Evolutionary conservation across 2,329 filamentous ascomycete species (phyloP).

Genomic region (Sarocladium brachiariae): DNA sequence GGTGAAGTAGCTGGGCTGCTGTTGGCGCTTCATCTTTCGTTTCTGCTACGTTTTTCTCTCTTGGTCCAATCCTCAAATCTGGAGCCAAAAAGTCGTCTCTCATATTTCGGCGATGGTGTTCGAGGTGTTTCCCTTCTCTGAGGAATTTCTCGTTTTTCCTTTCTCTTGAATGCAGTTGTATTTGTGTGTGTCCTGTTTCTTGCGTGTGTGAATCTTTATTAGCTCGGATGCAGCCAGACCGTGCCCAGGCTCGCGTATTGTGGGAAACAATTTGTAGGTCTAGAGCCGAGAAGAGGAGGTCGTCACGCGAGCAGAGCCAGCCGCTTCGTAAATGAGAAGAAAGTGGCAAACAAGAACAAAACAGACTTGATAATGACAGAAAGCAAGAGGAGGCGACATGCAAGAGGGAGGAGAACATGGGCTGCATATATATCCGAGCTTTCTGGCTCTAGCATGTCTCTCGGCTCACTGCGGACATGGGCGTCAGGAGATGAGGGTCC

Average conservation of each 20-base stretch:
- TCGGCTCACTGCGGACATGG: background rate
- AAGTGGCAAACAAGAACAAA: background rate
- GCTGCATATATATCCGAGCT: slow-evolving; percentile 7
- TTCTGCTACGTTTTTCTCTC: slow-evolving; percentile 11
- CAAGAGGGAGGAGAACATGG: background rate
- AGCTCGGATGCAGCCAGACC: no score
- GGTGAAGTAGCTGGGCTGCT: slow-evolving; percentile 49
- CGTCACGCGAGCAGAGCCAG: slow-evolving; percentile 9
- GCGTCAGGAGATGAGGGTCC: background rate
- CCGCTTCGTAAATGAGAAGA: background rate
- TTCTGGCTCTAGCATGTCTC: slow-evolving; percentile 1
- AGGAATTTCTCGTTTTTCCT: background rate
- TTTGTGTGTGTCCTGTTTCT: no score
- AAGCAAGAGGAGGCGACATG: background rate
- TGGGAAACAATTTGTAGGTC: background rate
- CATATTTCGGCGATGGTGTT: slow-evolving; percentile 8
- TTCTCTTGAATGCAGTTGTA: background rate
- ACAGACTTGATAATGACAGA: background rate
- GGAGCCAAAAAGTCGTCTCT: slow-evolving; percentile 6
- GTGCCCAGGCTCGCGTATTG: background rate
- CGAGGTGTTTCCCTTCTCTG: background rate
- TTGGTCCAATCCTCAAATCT: slow-evolving; percentile 7
- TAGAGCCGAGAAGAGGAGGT: slow-evolving; percentile 6
- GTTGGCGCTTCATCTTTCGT: slow-evolving; percentile 4
- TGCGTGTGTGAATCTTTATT: no score